These are phyloP conservation scores for Podospora fimiseda DNA, from an alignment of 495 filamentous ascomycete species.

Conservation along the genomic window DNA sequence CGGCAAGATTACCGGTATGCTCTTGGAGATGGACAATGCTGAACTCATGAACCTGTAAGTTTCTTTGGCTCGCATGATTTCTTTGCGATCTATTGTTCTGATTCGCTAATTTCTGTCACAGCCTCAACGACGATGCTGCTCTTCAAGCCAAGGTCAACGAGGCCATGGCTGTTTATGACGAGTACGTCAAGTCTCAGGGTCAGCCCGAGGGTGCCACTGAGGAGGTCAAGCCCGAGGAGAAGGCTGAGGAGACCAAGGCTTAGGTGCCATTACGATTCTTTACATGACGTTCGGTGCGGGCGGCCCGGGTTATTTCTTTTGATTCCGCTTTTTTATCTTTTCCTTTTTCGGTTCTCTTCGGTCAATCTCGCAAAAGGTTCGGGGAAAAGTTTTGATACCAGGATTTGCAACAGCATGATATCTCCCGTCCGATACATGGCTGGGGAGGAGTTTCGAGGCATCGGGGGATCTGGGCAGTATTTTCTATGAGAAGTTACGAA, in stretches of 20 bases:
- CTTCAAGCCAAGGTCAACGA: constrained; percentile 94
- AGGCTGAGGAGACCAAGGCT: constrained; percentile 51
- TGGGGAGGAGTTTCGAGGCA: constrained; percentile 7
- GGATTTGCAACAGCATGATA: constrained; percentile 35
- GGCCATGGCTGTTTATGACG: constrained; percentile 93
- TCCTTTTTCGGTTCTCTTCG: constrained; percentile 27
- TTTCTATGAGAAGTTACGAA: constrained; percentile 17
- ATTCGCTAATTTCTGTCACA: constrained; percentile 36
- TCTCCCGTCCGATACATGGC: constrained; percentile 22
- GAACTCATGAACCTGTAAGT: constrained; percentile 96
- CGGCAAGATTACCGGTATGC: constrained; percentile 99
- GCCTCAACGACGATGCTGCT: constrained; percentile 82
- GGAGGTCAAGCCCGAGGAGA: constrained; percentile 26
- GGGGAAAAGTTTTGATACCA: constrained; percentile 48
- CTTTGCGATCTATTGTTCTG: neutral
- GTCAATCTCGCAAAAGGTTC: constrained; percentile 30
- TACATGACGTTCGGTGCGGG: constrained; percentile 3
- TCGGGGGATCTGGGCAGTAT: constrained; percentile 17
- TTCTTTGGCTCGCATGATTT: neutral
- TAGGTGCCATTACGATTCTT: constrained; percentile 21
- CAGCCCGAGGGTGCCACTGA: constrained; percentile 51
- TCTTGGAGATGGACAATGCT: constrained; percentile 95
- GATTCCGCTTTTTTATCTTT: constrained; percentile 15
- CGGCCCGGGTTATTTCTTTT: constrained; percentile 10
- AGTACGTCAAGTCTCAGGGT: constrained; percentile 83